Percentiles rank a stretch among this genome's conserved stretches.
Evolutionary conservation across 805 yeast species (phyloP).

Genomic region (Citeromyces nyonsensis): DNA sequence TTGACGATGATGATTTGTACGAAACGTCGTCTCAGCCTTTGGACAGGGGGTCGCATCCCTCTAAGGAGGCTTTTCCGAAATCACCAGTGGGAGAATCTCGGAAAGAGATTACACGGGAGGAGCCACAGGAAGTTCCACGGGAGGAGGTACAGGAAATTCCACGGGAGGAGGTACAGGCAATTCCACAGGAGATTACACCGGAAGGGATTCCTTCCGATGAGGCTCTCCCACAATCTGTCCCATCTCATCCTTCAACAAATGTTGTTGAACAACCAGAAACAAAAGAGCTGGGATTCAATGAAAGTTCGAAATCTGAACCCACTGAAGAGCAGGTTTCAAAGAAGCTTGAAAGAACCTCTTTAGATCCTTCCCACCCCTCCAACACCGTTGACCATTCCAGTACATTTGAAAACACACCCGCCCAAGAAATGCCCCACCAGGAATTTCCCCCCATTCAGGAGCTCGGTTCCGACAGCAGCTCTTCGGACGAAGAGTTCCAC

Average conservation of each 20-base stretch:
- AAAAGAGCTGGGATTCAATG: no score
- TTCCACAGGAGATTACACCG: no score
- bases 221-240: no score
- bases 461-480: conserved; percentile 24
- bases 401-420: no score
- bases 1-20: neutral
- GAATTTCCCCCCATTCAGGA: conserved; percentile 50
- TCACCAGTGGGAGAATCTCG: neutral
- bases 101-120: no score
- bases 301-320: no score
- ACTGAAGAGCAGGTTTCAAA: neutral
- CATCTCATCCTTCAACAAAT: neutral
- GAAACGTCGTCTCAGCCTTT: neutral
- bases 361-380: no score
- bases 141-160: no score
- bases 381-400: no score
- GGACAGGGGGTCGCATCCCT: neutral
- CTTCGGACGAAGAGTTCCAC: conserved; percentile 22
- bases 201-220: no score
- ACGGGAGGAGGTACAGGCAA: no score
- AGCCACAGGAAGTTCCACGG: conserved; percentile 1
- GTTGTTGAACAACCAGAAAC: neutral
- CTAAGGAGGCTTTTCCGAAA: neutral
- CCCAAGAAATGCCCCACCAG: no score
- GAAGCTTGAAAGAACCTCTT: conserved; percentile 4